These are phyloP conservation scores for Noccaea bulbosa DNA, from an alignment of 345 rosid species.

Conservation along the genomic window DNA sequence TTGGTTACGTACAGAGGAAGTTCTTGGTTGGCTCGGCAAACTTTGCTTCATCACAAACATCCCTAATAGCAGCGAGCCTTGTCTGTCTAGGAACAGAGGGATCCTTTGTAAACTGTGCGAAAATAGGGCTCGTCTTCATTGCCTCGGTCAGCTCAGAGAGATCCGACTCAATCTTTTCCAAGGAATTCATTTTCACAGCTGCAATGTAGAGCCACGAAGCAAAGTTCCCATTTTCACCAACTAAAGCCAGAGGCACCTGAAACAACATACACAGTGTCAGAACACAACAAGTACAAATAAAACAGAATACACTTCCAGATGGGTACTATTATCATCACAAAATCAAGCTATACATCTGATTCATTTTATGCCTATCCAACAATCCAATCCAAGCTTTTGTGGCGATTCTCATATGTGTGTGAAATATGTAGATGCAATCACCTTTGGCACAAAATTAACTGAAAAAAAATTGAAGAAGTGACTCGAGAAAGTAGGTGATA, in stretches of 20 bases:
- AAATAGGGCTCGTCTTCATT: constrained; percentile 58
- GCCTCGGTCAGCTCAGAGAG: constrained; percentile 69
- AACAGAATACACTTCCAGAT: not conserved
- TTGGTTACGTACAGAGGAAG: constrained; percentile 65
- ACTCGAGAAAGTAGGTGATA: too few species aligned
- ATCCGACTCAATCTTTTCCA: constrained; percentile 82
- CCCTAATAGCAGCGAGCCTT: constrained; percentile 65
- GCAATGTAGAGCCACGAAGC: constrained; percentile 80
- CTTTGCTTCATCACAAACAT: constrained; percentile 67
- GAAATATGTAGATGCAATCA: not conserved
- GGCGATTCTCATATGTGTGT: not conserved
- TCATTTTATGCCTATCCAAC: constrained; percentile 1
- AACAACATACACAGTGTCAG: constrained; percentile 20
- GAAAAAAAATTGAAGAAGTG: not conserved
- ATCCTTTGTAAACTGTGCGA: constrained; percentile 76
- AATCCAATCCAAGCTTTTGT: not conserved
- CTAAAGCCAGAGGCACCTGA: constrained; percentile 76
- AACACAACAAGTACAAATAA: not conserved
- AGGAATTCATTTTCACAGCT: constrained; percentile 62
- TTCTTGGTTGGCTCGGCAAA: constrained; percentile 71
- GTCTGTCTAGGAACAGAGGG: constrained; percentile 67
- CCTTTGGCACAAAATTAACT: not conserved
- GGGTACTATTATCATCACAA: not conserved
- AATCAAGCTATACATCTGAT: constrained; percentile 2
- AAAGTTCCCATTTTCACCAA: constrained; percentile 87